phyloP scores from a whole-genome alignment of 2,329 filamentous ascomycete genomes.

The Pleurostoma richardsiae region DNA sequence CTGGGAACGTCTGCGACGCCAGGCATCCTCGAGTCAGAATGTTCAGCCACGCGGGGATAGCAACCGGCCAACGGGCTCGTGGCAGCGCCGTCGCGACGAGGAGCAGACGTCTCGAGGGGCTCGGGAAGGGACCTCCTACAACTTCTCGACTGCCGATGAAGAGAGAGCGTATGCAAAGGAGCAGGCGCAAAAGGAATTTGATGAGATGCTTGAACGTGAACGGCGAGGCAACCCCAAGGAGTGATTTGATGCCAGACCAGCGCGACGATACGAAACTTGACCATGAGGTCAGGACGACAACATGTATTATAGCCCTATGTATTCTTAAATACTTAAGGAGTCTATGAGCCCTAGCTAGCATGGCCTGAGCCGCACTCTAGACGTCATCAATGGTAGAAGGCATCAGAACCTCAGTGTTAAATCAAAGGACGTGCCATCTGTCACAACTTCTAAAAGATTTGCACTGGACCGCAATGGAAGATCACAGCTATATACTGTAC shows the following conservation, averaged over 20 bases:
- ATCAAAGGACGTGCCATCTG: no score
- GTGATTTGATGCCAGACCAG: no score
- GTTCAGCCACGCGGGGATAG: neutral
- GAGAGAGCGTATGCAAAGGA: conserved; percentile 31
- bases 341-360: no score
- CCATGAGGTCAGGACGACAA: neutral
- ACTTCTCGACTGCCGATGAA: conserved; percentile 28
- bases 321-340: neutral
- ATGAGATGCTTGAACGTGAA: conserved; percentile 41
- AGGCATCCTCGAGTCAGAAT: neutral
- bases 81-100: conserved; percentile 14
- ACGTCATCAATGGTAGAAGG: no score
- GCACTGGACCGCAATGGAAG: no score
- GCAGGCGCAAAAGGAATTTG: conserved; percentile 46
- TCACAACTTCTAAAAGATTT: no score
- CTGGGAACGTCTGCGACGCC: conserved; percentile 9
- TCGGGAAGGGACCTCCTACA: conserved; percentile 16
- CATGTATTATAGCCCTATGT: no score
- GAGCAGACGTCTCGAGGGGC: conserved; percentile 8
- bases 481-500: no score
- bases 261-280: conserved; percentile 11
- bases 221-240: conserved; percentile 1
- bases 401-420: no score
- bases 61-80: neutral
- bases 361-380: no score